Conservation (phyloP, 2,329 filamentous ascomycete genomes). For the Davidsoniella eucalypti region DNA sequence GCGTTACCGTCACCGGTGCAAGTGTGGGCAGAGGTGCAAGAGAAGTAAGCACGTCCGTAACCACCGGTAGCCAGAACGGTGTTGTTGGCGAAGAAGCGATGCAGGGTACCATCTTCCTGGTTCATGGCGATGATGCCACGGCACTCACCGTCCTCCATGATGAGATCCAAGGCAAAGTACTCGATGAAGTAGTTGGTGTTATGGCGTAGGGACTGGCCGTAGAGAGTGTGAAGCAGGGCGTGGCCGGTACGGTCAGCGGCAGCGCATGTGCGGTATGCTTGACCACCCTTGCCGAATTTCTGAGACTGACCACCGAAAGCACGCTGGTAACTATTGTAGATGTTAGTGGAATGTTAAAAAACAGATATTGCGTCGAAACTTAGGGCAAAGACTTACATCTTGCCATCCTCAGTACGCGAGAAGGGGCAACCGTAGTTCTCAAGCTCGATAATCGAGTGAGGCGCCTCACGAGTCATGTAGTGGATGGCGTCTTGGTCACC, state of each 20-base stretch:
- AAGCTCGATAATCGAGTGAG: conserved; percentile 79
- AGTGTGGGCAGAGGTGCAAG: conserved; percentile 93
- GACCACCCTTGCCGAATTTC: conserved; percentile 88
- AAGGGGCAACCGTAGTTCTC: conserved; percentile 98
- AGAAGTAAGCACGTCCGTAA: conserved; percentile 96
- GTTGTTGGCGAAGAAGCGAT: conserved; percentile 92
- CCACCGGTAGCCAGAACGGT: conserved; percentile 94
- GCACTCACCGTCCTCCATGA: conserved; percentile 96
- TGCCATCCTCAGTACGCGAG: conserved; percentile 88
- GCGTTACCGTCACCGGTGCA: conserved; percentile 99
- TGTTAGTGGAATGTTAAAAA: conserved; percentile 13
- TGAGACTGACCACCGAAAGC: conserved; percentile 96
- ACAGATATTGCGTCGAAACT: background rate
- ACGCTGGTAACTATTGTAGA: conserved; percentile 64
- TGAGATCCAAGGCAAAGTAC: conserved; percentile 90
- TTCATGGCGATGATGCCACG: conserved; percentile 95
- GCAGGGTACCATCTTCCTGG: conserved; percentile 94
- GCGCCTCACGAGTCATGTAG: conserved; percentile 95
- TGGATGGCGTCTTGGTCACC: conserved; percentile 96
- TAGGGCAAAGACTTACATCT: conserved; percentile 46
- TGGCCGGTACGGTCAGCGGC: conserved; percentile 94
- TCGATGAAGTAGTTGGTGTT: conserved; percentile 99
- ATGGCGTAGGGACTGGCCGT: conserved; percentile 89
- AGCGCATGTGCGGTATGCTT: conserved; percentile 94
- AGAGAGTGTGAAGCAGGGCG: conserved; percentile 93